Base-by-base conservation (phyloP, 1,284 basidiomycete genomes). In the Quambalaria eucalypti region DNA sequence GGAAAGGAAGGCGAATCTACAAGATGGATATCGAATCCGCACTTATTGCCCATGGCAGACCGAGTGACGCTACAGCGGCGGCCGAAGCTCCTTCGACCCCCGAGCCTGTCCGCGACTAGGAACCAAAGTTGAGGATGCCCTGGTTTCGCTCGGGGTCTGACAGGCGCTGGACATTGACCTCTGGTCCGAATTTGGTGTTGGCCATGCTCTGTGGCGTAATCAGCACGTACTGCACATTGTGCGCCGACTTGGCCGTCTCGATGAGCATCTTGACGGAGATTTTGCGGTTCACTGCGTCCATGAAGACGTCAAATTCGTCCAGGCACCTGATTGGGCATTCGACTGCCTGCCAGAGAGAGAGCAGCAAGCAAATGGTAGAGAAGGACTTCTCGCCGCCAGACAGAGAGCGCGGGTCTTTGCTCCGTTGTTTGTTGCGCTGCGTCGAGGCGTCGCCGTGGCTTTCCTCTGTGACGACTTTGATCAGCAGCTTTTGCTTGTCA, bases 361-460 rank as follows among this genome's bases (percentile, higher is more conserved):
- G 79, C 50, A 99, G 79, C 51, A 99, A 77, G 65, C 90, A 93
- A 61, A 97, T 90, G 0, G 95, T 98, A 5, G 90, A 88, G 78
- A 95, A 99, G 4, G 90, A 93, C 73, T 96, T 93, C 77, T 98
- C 93, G 40, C 93, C 92, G 48, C 92, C 92, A 0, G 79, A 80
- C 33, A 98, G 81, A 28, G 87, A 57, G 42, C 64, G 64, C 36
- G 69, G 66, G 44, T 70, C 68, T 52, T 69, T 70, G 51, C 36
- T 39, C 16, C 16, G 36, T 21, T 39, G 36, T n/a, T n/a, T n/a
- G 31, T 33, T 33, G 9, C 16, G 8, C 9, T 8, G 16, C 9
- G 31, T 16, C 14, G 42, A 23, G 21, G 21, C 42, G 19, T 21
- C 25, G 33, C 19, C 54, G 44, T 38, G 51, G 44, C 30, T 51